Evolutionary conservation across 2,329 filamentous ascomycete genomes (phyloP).

Genomic region (Hymenoscyphus fraxineus): DNA sequence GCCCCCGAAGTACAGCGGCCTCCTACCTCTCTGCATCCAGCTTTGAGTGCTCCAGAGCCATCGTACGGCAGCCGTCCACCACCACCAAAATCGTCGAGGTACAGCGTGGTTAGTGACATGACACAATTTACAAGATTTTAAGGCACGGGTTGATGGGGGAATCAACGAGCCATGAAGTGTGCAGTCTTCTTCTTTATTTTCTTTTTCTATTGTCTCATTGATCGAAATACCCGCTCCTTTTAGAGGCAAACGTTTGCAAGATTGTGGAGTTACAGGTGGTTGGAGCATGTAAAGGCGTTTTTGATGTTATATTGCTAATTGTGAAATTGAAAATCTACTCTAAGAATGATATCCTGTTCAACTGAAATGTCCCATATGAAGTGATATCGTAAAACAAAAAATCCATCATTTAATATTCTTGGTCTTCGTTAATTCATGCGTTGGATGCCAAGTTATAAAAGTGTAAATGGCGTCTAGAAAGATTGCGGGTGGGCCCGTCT

Average conservation of each 20-base stretch:
- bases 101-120: conserved; percentile 29
- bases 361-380: too few relatives aligned
- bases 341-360: too few relatives aligned
- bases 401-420: too few relatives aligned
- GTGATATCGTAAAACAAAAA: too few relatives aligned
- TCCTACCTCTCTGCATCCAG: conserved; percentile 55
- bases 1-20: conserved; percentile 53
- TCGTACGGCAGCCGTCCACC: conserved; percentile 34
- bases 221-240: conserved; percentile 30
- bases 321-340: neutral
- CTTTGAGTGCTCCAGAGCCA: conserved; percentile 37
- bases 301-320: neutral
- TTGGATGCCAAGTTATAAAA: neutral
- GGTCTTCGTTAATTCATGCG: too few relatives aligned
- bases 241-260: conserved; percentile 15
- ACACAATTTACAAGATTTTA: conserved; percentile 31
- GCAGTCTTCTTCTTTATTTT: neutral
- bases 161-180: neutral
- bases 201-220: neutral
- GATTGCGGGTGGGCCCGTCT: neutral
- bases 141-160: neutral
- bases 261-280: conserved; percentile 14
- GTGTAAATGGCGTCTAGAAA: neutral
- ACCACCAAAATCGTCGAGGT: conserved; percentile 42
- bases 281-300: neutral